phyloP scores from a whole-genome alignment of 257 asterid genomes.

The Fraxinus excelsior region DNA sequence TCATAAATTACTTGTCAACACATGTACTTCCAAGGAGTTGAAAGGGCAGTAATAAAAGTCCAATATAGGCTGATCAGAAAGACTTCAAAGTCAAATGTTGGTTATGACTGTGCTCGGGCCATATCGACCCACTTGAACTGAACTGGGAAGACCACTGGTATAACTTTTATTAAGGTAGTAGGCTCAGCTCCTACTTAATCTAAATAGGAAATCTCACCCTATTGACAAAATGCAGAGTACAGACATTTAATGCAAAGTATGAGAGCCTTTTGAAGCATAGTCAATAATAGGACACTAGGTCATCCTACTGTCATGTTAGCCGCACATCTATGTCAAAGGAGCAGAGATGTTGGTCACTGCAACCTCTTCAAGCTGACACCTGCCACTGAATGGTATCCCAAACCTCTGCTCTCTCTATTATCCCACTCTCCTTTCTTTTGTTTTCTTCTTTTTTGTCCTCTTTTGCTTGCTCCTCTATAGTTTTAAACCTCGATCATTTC shows the following conservation, averaged over 20 bases:
- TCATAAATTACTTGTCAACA: background rate
- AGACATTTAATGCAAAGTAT: background rate
- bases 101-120: background rate
- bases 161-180: background rate
- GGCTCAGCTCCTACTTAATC: background rate
- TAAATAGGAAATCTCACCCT: background rate
- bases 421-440: background rate
- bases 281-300: background rate
- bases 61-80: background rate
- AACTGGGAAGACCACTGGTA: background rate
- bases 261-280: background rate
- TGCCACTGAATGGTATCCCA: background rate
- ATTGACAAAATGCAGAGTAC: background rate
- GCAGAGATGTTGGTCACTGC: background rate
- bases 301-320: background rate
- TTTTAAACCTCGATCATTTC: background rate
- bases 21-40: background rate
- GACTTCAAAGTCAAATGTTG: background rate
- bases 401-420: background rate
- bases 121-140: background rate
- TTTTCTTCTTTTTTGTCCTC: background rate
- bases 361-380: background rate
- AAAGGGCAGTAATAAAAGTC: background rate
- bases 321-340: background rate
- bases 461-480: background rate